phyloP scores from a whole-genome alignment of 2,329 filamentous ascomycete species.

The Fusarium begoniae region DNA sequence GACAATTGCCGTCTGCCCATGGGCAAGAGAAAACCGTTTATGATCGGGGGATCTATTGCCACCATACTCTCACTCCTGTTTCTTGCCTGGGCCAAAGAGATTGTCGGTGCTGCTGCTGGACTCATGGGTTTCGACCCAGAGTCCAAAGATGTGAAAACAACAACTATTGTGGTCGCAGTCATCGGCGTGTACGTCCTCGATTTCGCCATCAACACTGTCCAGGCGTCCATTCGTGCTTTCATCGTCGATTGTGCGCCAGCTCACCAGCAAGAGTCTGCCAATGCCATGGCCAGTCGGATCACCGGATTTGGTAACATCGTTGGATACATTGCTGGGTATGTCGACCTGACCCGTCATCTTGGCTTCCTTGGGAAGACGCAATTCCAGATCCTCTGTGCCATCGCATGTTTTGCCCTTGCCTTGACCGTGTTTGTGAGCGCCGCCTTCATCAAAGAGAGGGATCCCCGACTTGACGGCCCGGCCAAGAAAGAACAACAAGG shows the following conservation, averaged over 20 bases:
- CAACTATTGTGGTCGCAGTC: conserved; percentile 81
- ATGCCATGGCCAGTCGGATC: conserved; percentile 91
- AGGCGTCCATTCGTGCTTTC: conserved; percentile 90
- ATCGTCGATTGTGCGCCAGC: conserved; percentile 93
- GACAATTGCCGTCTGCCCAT: conserved; percentile 78
- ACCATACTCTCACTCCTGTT: conserved; percentile 74
- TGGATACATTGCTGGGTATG: conserved; percentile 87
- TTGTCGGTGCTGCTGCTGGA: conserved; percentile 72
- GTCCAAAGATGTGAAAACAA: conserved; percentile 69
- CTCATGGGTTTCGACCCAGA: conserved; percentile 77
- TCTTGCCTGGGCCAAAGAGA: conserved; percentile 78
- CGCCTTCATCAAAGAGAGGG: conserved; percentile 76
- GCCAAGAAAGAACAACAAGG: conserved; percentile 69
- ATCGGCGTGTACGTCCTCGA: conserved; percentile 90
- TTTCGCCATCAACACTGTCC: conserved; percentile 96
- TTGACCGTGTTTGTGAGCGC: conserved; percentile 77
- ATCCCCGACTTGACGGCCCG: conserved; percentile 77
- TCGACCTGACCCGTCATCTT: conserved; percentile 77
- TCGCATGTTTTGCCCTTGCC: conserved; percentile 79
- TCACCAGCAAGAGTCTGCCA: conserved; percentile 92
- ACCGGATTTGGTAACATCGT: conserved; percentile 90
- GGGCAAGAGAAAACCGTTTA: conserved; percentile 85
- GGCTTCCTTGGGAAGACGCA: conserved; percentile 87
- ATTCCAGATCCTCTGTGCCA: conserved; percentile 90
- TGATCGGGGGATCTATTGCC: conserved; percentile 74